Evolutionary conservation across 2,329 filamentous ascomycete species (phyloP), one percentile per base, ranked within the genome.

Genomic region (Talaromyces sp.): DNA sequence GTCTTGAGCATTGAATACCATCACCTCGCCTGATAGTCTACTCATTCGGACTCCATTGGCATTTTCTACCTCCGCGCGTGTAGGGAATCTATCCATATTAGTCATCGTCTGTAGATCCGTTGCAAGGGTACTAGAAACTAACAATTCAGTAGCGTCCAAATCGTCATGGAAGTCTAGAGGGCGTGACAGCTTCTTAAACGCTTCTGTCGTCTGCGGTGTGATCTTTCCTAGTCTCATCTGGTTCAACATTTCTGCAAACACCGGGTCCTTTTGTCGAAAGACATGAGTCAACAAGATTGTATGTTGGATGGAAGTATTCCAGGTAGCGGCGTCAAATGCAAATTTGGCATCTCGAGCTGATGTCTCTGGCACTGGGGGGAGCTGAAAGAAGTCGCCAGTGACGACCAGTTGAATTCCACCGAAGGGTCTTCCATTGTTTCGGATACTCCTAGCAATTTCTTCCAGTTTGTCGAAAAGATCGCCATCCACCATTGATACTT

Each of bases 401-500:
- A 99, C 91, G 64, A 99, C 87, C 35, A 99, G 84, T 71, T 99
- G 95, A 54, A 99, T 98, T 5, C 95, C 95, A 63, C 95, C 96
- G 82, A 97, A 99, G 0, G 95, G 91, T 10, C 92, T 86, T 10
- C 92, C 93, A 71, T 97, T 97, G 74, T 96, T 97, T 62, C 93
- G 88, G 67, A 99, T 88, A 3, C 84, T 87, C 64, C 94, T 87
- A 14, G 93, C 94, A 69, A 99, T 90, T 67, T 90, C 87, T 67
- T 96, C 93, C 19, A 99, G 85, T 77, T 99, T 99, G 81, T 99
- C 95, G 70, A 98, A 99, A 0, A 99, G 83, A 39, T 97, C 93
- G 1, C 92, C 95, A 72, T 99, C 95, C 4, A 99, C 93, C 96
- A 99, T 99, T 13, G 95, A 98, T 3, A 99, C 89, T 75, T 99